These are phyloP conservation scores for Clavispora fructus DNA, from an alignment of 805 yeast species.

Conservation along the genomic window DNA sequence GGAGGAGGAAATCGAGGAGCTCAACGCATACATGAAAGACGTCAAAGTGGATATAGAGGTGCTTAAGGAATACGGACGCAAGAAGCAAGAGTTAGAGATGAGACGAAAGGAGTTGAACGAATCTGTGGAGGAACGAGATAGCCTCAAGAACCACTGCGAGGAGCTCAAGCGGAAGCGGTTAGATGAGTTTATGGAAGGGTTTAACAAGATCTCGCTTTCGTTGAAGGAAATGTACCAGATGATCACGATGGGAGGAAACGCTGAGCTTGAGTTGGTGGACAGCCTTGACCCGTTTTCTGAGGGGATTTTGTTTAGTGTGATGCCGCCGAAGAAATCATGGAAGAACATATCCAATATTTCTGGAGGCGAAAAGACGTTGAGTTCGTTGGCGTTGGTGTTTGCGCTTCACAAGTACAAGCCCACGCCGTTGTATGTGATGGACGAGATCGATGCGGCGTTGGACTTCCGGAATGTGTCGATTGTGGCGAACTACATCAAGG, in stretches of 20 bases:
- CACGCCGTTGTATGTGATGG: constrained; percentile 97
- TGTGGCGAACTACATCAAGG: constrained; percentile 95
- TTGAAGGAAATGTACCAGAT: constrained; percentile 95
- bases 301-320: constrained; percentile 92
- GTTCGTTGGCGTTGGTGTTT: constrained; percentile 91
- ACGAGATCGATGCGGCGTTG: constrained; percentile 97
- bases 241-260: constrained; percentile 99
- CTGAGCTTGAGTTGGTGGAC: constrained; percentile 92
- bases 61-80: constrained; percentile 66
- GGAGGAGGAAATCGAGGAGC: constrained; percentile 44
- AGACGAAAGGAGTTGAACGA: constrained; percentile 63
- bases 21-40: constrained; percentile 52
- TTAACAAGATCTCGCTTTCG: constrained; percentile 76
- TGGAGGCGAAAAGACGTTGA: constrained; percentile 96
- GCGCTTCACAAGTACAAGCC: constrained; percentile 95
- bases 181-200: constrained; percentile 92
- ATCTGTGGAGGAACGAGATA: constrained; percentile 65
- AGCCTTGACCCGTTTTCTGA: constrained; percentile 97
- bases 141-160: constrained; percentile 55
- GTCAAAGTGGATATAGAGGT: constrained; percentile 68
- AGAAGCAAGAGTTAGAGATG: constrained; percentile 57
- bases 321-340: constrained; percentile 99
- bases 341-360: constrained; percentile 89
- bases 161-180: constrained; percentile 66
- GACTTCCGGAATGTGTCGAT: constrained; percentile 96